phyloP scores from a whole-genome alignment of 768 basidiomycete species.

The Chalciporus piperatus region DNA sequence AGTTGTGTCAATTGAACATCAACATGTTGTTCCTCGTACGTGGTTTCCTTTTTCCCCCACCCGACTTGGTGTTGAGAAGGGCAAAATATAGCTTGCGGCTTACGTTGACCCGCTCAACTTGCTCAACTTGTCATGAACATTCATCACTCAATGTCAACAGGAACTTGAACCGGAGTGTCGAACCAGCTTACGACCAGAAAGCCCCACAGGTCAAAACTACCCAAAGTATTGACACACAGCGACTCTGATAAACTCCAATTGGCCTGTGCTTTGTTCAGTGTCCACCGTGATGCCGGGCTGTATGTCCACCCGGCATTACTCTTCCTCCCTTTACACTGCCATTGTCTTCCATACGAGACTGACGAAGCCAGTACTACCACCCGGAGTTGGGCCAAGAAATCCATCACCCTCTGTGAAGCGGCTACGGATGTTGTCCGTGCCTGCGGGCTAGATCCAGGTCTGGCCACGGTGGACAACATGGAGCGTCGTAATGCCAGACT shows the following conservation, averaged over 20 bases:
- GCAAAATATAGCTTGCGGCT: slow-evolving; percentile 33
- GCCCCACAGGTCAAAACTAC: not conserved
- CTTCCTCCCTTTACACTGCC: not conserved
- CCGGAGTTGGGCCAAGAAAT: not conserved
- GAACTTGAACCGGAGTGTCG: too few species aligned
- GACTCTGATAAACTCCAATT: not conserved
- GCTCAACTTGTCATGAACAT: slow-evolving; percentile 19
- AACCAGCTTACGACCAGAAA: too few species aligned
- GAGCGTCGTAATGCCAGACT: too few species aligned
- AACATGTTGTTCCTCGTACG: slow-evolving; percentile 8
- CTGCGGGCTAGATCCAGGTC: not conserved
- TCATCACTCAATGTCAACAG: too few species aligned
- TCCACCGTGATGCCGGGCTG: too few species aligned
- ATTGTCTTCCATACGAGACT: not conserved
- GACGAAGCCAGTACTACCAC: not conserved
- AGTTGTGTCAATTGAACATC: slow-evolving; percentile 1
- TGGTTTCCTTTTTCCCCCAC: not conserved
- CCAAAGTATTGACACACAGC: not conserved
- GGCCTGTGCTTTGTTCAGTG: not conserved
- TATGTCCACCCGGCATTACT: too few species aligned
- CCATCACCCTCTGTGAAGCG: not conserved
- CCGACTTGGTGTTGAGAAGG: not conserved
- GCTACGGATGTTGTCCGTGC: not conserved
- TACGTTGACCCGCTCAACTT: slow-evolving; percentile 32
- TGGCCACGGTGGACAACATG: not conserved